phyloP scores from a whole-genome alignment of 805 yeast genomes.

The Pichia paraexigua region DNA sequence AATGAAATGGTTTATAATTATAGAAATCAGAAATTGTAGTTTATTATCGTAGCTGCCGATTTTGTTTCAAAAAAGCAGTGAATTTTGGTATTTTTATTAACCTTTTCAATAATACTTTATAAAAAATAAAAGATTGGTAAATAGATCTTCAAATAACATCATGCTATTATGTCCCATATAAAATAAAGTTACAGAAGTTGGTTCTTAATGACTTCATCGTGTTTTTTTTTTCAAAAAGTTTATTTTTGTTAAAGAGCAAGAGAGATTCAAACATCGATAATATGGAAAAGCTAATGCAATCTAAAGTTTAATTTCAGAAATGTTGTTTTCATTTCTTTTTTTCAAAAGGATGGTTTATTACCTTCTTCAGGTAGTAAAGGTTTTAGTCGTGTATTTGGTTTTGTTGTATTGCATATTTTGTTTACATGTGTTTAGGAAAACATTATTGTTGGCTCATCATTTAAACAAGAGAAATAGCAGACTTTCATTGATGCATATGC shows the following conservation, averaged over 20 bases:
- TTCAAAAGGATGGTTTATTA: conserved; percentile 36
- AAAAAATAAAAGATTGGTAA: too few relatives aligned
- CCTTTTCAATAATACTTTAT: too few relatives aligned
- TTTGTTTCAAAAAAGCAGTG: too few relatives aligned
- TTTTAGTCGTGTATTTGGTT: conserved; percentile 71
- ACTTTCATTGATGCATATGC: conserved; percentile 59
- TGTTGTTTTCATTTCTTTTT: conserved; percentile 45
- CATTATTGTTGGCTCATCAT: conserved; percentile 57
- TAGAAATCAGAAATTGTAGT: too few relatives aligned
- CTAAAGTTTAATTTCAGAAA: conserved; percentile 26
- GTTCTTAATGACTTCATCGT: too few relatives aligned
- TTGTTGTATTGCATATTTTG: conserved; percentile 48
- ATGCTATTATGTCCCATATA: too few relatives aligned
- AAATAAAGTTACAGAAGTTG: too few relatives aligned
- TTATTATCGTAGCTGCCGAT: too few relatives aligned
- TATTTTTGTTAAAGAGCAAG: background rate
- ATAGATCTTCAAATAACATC: too few relatives aligned
- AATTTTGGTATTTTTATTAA: too few relatives aligned
- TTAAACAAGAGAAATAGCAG: conserved; percentile 42
- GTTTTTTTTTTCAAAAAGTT: background rate
- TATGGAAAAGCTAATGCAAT: background rate
- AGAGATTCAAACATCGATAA: background rate
- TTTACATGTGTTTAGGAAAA: conserved; percentile 52
- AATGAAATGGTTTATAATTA: too few relatives aligned
- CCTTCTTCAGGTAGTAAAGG: conserved; percentile 47